These are phyloP conservation scores for Polysphondylium violaceum DNA, from an alignment of 78 protist species.

Conservation along the genomic window DNA sequence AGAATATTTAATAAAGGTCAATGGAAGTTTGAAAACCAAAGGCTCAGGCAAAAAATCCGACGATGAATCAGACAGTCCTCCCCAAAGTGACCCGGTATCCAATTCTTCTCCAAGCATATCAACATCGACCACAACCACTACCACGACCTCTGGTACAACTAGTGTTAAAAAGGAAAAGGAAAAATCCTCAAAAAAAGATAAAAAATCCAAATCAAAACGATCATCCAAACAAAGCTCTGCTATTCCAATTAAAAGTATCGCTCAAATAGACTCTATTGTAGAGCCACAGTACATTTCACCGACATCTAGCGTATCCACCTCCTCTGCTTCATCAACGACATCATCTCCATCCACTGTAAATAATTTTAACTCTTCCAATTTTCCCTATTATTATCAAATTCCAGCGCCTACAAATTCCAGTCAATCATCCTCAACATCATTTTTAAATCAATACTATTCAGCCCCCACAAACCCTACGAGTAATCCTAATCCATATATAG, in stretches of 20 bases:
- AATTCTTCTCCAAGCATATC: background rate
- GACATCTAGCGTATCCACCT: background rate
- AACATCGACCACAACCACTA: constrained; percentile 5
- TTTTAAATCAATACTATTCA: background rate
- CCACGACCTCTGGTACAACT: background rate
- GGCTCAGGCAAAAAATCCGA: background rate
- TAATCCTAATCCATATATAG: background rate
- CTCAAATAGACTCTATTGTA: background rate
- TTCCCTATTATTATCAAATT: background rate
- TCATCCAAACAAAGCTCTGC: background rate
- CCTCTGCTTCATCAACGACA: background rate
- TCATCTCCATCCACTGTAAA: constrained; percentile 3
- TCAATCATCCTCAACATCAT: background rate
- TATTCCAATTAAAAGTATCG: background rate
- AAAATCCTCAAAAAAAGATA: background rate
- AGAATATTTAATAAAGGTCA: constrained; percentile 30
- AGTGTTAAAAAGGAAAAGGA: background rate
- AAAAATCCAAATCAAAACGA: background rate
- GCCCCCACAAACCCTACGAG: background rate
- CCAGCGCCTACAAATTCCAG: background rate
- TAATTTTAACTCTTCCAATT: background rate
- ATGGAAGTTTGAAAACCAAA: constrained; percentile 1
- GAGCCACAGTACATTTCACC: background rate
- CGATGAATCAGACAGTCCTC: background rate
- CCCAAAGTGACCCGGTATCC: background rate